Evolutionary conservation across 345 rosid genomes (phyloP), one percentile per base, ranked within the genome.

Genomic region (Brassica incana): DNA sequence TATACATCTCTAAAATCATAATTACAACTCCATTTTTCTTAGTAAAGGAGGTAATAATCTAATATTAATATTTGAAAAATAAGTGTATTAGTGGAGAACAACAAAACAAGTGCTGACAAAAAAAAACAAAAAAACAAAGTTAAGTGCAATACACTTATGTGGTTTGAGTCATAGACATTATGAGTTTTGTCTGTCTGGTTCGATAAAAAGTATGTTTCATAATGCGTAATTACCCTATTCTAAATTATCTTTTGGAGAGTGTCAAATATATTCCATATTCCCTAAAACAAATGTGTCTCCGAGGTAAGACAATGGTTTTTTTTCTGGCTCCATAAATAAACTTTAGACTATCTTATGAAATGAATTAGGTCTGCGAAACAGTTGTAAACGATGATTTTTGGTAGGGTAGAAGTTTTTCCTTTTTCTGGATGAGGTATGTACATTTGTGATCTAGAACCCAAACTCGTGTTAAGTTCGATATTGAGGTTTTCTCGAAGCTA

Each of bases 81-180:
- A 27, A 40, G 35, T 18, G 64, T 30, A 10, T 48, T 62, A 77
- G 80, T 62, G 80, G 80, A 69, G 64, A 77, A 69, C 80, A 63
- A 48, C 50, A 64, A 25, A 70, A 9, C 71, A 69, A 62, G 38
- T 35, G 38, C 32, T 29, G 32, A 29, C 32, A 7, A 35, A 7
- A 35, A 29, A 35, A 5, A 35, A 35, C 64, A 64, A 25, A 70
- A 6, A 69, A 63, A 62, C 75, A 77, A 33, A 77, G 54, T 62
- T 32, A 63, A 62, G 71, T 77, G 80, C 70, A 77, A 50, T 63
- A 77, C 64, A 77, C 65, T 77, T 77, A 70, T 63, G 75, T 36
- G 54, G 80, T 77, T 77, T 70, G 61, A 48, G 80, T 70, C 40
- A 48, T 48, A 23, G 56, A 77, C 80, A 77, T 69, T 61, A 77